Evolutionary conservation across 495 filamentous ascomycete genomes (phyloP).

Genomic region (Aspergillus leporis): DNA sequence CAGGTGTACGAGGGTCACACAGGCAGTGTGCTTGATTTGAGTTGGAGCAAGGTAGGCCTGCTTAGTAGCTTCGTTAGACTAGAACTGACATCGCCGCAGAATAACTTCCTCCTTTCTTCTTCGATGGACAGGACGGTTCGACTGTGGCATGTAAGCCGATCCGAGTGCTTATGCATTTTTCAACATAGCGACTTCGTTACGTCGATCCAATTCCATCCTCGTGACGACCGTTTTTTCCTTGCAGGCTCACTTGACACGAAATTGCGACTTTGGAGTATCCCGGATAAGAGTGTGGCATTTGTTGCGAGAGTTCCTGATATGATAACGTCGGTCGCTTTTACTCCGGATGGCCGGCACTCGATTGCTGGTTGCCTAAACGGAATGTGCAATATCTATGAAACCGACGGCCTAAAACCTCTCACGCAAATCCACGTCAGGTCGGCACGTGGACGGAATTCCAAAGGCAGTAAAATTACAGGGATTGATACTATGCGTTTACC

Average conservation of each 20-base stretch:
- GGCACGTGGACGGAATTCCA: conserved; percentile 86
- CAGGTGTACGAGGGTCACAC: conserved; percentile 84
- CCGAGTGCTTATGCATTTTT: conserved; percentile 91
- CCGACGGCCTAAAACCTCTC: conserved; percentile 82
- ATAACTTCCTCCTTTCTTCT: conserved; percentile 94
- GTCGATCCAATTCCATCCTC: conserved; percentile 90
- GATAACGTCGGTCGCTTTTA: conserved; percentile 91
- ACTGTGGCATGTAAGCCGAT: conserved; percentile 85
- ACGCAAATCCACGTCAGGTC: conserved; percentile 89
- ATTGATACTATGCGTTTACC: conserved; percentile 76
- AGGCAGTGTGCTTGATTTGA: conserved; percentile 84
- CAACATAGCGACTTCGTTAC: conserved; percentile 97
- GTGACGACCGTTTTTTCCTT: conserved; percentile 94
- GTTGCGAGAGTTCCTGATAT: conserved; percentile 81
- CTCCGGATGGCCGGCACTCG: conserved; percentile 84
- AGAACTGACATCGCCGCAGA: conserved; percentile 43
- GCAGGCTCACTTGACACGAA: conserved; percentile 94
- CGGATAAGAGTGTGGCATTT: conserved; percentile 91
- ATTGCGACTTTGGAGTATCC: conserved; percentile 93
- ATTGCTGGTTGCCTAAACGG: conserved; percentile 90
- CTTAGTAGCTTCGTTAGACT: background rate
- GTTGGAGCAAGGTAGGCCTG: conserved; percentile 83
- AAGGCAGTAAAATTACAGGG: conserved; percentile 95
- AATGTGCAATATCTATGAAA: conserved; percentile 89
- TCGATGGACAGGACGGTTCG: conserved; percentile 99